phyloP scores from a whole-genome alignment of 192 early-diverging fungal species.

The Cladochytrium replicatum region DNA sequence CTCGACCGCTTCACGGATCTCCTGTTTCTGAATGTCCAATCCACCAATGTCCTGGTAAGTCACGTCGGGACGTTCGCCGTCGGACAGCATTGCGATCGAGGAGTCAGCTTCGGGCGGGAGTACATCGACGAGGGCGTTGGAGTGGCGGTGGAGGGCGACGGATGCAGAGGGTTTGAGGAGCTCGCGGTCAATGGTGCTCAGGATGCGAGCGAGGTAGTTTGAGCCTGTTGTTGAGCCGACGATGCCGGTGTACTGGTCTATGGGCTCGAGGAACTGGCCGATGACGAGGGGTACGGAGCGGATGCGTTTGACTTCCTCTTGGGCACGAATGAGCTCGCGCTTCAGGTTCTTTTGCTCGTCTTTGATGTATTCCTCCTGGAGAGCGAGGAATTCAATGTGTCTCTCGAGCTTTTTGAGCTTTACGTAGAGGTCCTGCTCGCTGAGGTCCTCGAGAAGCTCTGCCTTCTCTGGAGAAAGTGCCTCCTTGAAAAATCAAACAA shows the following conservation, averaged over 20 bases:
- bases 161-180: slow-evolving; percentile 88
- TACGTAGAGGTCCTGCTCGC: slow-evolving; percentile 82
- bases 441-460: slow-evolving; percentile 40
- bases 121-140: slow-evolving; percentile 93
- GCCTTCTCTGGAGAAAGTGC: slow-evolving; percentile 20
- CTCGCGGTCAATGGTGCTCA: slow-evolving; percentile 95
- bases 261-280: slow-evolving; percentile 96
- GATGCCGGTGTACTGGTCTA: slow-evolving; percentile 94
- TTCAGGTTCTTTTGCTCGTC: slow-evolving; percentile 93
- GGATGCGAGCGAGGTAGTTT: slow-evolving; percentile 86
- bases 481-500: too few species aligned
- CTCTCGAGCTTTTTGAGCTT: slow-evolving; percentile 90
- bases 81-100: slow-evolving; percentile 33
- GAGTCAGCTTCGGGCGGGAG: slow-evolving; percentile 81
- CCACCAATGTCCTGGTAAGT: slow-evolving; percentile 97
- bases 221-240: slow-evolving; percentile 85
- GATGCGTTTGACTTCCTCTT: slow-evolving; percentile 98
- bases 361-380: slow-evolving; percentile 99
- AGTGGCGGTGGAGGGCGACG: slow-evolving; percentile 93
- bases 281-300: slow-evolving; percentile 95
- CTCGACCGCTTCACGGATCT: slow-evolving; percentile 97
- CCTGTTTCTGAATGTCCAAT: slow-evolving; percentile 92
- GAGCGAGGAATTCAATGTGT: slow-evolving; percentile 87
- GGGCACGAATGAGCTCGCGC: slow-evolving; percentile 81
- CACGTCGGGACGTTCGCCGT: slow-evolving; percentile 64